phyloP scores from a whole-genome alignment of 768 basidiomycete species.

The Suillus variegatus region DNA sequence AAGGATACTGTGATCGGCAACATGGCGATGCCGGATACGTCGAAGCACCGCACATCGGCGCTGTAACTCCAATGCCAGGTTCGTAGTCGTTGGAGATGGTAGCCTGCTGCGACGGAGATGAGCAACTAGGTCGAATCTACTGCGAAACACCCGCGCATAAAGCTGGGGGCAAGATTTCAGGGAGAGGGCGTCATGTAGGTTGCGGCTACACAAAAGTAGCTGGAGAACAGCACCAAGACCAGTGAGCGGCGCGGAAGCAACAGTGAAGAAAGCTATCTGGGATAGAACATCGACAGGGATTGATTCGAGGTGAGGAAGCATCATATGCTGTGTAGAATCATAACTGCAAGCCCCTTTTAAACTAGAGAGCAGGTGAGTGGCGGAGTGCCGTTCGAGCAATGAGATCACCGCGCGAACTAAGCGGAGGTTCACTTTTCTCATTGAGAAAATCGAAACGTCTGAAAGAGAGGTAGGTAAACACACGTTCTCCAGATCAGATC shows the following conservation, averaged over 20 bases:
- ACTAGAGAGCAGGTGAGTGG: slow-evolving; percentile 17
- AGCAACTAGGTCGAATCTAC: slow-evolving; percentile 46
- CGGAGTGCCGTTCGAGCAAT: slow-evolving; percentile 37
- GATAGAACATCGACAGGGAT: slow-evolving; percentile 60
- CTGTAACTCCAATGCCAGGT: slow-evolving; percentile 49
- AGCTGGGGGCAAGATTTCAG: slow-evolving; percentile 48
- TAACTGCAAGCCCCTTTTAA: slow-evolving; percentile 26
- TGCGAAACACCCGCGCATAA: slow-evolving; percentile 55
- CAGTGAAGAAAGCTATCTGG: slow-evolving; percentile 51
- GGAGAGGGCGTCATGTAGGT: slow-evolving; percentile 45
- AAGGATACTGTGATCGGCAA: slow-evolving; percentile 31
- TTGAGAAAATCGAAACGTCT: slow-evolving; percentile 38
- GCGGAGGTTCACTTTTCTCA: slow-evolving; percentile 34
- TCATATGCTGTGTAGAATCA: slow-evolving; percentile 29
- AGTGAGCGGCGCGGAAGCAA: slow-evolving; percentile 37
- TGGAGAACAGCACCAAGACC: slow-evolving; percentile 43
- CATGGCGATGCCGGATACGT: slow-evolving; percentile 39
- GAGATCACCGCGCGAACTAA: slow-evolving; percentile 34
- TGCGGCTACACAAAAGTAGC: slow-evolving; percentile 48
- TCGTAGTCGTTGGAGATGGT: slow-evolving; percentile 38
- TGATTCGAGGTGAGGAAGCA: slow-evolving; percentile 47
- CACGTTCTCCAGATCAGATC: slow-evolving; percentile 33
- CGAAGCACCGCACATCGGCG: slow-evolving; percentile 48
- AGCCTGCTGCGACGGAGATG: slow-evolving; percentile 25
- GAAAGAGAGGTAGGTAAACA: slow-evolving; percentile 32